Evolutionary conservation across 2,329 filamentous ascomycete genomes (phyloP), one percentile per base, ranked within the genome.

Genomic region (Neopestalotiopsis rosae): DNA sequence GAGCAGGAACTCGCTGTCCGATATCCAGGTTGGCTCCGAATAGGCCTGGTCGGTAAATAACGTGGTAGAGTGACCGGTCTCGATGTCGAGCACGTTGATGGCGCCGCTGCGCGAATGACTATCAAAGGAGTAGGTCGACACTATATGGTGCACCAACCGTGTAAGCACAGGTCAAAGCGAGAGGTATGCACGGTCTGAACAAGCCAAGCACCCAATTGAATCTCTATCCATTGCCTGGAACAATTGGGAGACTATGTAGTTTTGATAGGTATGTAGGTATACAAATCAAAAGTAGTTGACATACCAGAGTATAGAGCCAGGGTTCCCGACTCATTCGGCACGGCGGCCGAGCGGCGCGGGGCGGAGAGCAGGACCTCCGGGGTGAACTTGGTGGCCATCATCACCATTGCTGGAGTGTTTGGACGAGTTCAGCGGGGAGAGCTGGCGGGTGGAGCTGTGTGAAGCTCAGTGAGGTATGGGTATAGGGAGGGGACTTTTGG

Each of bases 71-170:
- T 91, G 85, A 42, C 91, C 91, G 7, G 87, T 89, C 61, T 86
- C 82, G 69, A 94, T 85, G 73, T 95, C 90, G 56, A 97, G 82
- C 32, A 95, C 79, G 20, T 91, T 88, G 73, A 92, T 90, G 81
- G 94, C 91, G 69, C 84, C 86, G 5, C 86, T 88, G 77, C 91
- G 92, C 61, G 86, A 85, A 77, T 97, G 94, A 0, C 88, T 86
- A 52, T 92, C 85, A 79, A 97, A 97, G 5, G 90, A 95, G 79
- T 97, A 97, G 1, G 91, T 89, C 0, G 92, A 93, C 17, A 90
- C 84, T 90, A 78, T 58, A 56, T 28, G 28, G 28, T 20, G 12
- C 20, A 42, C 17, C 34, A 3, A 24, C 61, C 17, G 10, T 40
- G 3, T 24, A 20, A 10, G 24, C 10, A 42, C 13, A 6, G 61